phyloP scores from a whole-genome alignment of 2,329 filamentous ascomycete genomes.

The Sclerotiophoma versabilis region DNA sequence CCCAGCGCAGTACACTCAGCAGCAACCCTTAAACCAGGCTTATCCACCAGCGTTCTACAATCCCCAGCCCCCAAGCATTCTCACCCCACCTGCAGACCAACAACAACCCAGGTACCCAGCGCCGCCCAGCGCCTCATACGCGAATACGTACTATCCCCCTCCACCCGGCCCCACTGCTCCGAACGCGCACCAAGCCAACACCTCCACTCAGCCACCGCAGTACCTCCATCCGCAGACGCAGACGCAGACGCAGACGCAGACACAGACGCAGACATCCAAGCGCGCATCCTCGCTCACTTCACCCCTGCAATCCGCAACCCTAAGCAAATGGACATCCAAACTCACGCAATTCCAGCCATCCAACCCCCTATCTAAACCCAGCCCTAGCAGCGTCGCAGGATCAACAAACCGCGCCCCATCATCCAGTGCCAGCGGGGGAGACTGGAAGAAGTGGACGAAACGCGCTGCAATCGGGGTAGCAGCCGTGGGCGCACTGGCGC shows the following conservation, averaged over 20 bases:
- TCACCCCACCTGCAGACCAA: neutral
- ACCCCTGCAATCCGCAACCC: neutral
- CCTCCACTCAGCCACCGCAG: neutral
- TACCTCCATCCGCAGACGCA: neutral
- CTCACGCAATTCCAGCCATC: neutral
- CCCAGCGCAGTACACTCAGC: neutral
- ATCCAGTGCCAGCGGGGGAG: neutral
- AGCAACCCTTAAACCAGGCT: neutral
- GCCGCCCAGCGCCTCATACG: neutral
- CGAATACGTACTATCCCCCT: neutral
- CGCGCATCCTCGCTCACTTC: neutral
- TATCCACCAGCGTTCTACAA: neutral
- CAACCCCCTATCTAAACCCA: too few species aligned
- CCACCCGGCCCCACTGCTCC: neutral
- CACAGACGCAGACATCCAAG: neutral
- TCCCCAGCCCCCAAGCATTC: neutral
- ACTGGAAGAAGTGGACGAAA: constrained; percentile 22
- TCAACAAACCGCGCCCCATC: neutral
- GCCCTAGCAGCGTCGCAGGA: neutral
- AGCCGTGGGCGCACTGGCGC: constrained; percentile 12
- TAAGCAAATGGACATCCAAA: neutral
- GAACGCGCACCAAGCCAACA: neutral
- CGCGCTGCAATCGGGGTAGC: constrained; percentile 17
- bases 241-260: neutral
- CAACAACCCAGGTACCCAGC: neutral